A percentile compares a stretch with the other conserved stretches of the same genome.
Conservation (phyloP, 345 rosid species). For the Eucalyptus tenuipes region DNA sequence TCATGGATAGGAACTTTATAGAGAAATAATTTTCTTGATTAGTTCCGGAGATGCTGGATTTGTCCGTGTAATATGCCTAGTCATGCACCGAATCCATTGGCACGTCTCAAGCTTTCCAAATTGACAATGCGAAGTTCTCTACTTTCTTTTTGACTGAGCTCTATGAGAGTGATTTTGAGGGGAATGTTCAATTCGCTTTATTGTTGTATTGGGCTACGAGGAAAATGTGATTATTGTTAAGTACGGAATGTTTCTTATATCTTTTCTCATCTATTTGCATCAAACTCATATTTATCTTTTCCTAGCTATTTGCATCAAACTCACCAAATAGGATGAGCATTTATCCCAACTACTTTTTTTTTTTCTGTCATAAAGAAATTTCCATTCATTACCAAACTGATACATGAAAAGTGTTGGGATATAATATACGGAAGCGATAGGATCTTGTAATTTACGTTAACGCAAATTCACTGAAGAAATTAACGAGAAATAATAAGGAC, state of each 20-base stretch:
- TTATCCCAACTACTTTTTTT: no score
- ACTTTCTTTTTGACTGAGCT: fast-evolving
- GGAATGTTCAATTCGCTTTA: not conserved
- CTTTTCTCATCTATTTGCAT: no score
- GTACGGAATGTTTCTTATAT: no score
- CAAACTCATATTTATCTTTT: no score
- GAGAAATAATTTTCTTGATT: not conserved
- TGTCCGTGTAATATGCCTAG: not conserved
- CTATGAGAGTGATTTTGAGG: not conserved
- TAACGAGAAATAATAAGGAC: no score
- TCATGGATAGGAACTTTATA: fast-evolving
- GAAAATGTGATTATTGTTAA: not conserved
- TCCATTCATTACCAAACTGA: no score
- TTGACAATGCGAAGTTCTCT: not conserved
- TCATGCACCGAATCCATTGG: not conserved
- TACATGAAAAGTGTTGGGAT: no score
- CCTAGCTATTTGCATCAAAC: fast-evolving
- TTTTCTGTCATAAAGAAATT: no score
- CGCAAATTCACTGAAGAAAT: no score
- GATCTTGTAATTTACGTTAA: no score
- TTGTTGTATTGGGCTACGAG: not conserved
- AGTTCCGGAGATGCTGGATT: not conserved
- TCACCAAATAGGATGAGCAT: not conserved
- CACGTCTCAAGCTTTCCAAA: not conserved
- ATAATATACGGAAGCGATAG: no score